phyloP scores from a whole-genome alignment of 306 rosid species.

The Casuarina cunninghamiana region DNA sequence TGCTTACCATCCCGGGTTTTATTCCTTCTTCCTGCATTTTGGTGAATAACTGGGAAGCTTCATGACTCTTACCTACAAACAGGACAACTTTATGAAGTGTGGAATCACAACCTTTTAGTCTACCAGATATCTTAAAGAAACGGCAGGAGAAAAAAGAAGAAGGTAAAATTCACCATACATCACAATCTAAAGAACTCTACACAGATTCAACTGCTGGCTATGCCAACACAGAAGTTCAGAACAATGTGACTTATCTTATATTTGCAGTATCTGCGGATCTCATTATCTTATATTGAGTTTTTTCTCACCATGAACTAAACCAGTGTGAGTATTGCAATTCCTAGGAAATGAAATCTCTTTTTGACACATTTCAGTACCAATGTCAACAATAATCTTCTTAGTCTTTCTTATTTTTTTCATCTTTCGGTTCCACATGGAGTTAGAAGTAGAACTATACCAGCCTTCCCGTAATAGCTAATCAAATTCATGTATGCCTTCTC shows the following conservation, averaged over 20 bases:
- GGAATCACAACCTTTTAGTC: neutral
- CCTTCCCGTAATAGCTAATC: constrained; percentile 86
- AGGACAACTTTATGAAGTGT: constrained; percentile 4
- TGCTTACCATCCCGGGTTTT: constrained; percentile 76
- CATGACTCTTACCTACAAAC: constrained; percentile 63
- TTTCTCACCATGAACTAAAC: neutral
- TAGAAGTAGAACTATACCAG: constrained; percentile 52
- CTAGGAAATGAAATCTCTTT: neutral
- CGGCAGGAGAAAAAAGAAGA: neutral
- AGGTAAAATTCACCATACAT: neutral
- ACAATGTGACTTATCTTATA: neutral
- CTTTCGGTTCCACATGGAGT: neutral
- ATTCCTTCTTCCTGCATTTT: constrained; percentile 80
- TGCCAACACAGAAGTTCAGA: neutral
- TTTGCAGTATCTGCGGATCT: neutral
- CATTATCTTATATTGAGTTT: neutral
- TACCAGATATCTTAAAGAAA: neutral
- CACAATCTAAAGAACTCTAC: neutral
- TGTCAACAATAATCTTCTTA: neutral
- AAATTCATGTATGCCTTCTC: constrained; percentile 77
- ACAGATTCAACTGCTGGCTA: neutral
- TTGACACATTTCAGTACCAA: neutral
- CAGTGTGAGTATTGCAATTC: neutral
- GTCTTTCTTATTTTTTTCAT: neutral
- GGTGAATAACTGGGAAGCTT: constrained; percentile 65